Conservation (phyloP, 23 red algal genomes). For the Gracilariopsis chorda region DNA sequence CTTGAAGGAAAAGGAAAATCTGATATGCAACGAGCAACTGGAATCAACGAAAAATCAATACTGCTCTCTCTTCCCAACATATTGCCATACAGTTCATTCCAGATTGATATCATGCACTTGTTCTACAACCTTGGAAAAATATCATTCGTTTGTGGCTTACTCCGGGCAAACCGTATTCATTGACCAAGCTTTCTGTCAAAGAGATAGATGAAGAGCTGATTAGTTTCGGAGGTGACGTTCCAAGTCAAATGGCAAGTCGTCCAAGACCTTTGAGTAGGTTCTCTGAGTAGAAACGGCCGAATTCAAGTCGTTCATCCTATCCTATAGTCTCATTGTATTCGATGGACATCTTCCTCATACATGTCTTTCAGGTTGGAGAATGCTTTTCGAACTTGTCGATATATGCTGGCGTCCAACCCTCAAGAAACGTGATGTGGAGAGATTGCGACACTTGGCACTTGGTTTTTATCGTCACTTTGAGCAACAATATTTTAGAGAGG, state of each 20-base stretch:
- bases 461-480: background rate
- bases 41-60: background rate
- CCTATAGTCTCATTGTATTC: background rate
- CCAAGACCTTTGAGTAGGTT: background rate
- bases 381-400: background rate
- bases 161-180: background rate
- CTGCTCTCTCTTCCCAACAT: background rate
- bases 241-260: background rate
- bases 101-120: background rate
- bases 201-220: background rate
- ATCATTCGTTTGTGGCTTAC: background rate
- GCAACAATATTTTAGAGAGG: background rate
- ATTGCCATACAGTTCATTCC: background rate
- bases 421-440: background rate
- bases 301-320: background rate
- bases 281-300: background rate
- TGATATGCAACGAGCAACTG: background rate
- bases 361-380: background rate
- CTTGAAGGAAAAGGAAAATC: background rate
- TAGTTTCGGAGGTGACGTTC: background rate
- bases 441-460: background rate
- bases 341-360: background rate
- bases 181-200: background rate
- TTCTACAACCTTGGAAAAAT: constrained; percentile 7
- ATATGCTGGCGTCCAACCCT: background rate